Base-by-base conservation (phyloP, 2,329 filamentous ascomycete species). In the Cryphonectria carpinicola region DNA sequence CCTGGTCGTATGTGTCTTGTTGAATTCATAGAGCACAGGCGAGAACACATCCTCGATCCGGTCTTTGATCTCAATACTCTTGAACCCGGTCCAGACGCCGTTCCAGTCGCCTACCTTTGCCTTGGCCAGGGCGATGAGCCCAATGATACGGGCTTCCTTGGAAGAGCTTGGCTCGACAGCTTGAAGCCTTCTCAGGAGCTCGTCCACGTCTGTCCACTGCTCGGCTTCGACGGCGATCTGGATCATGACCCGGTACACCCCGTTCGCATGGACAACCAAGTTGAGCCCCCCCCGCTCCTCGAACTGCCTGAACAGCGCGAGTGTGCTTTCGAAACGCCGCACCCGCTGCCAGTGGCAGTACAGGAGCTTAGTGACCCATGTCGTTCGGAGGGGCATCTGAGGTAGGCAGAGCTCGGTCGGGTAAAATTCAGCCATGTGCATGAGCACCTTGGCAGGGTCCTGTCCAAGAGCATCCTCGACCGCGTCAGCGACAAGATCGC, bases 51-150 rank as follows among this genome's bases (percentile, higher is more conserved):
- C 73, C 25, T 78, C 76, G 37, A 56, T 61, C 69, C 72, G 65
- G 69, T 73, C 66, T 77, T 76, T 71, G 71, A 74, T 35, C 58
- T 73, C 71, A 76, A 80, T 78, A 2, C 64, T 68, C 63, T 73
- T 73, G 43, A 85, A 83, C 1, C 74, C 73, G 11, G 73, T 69
- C 49, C 79, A 75, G 3, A 84, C 83, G 0, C 74, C 79, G 4
- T 76, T 76, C 84, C 84, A 86, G 67, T 84, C 79, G 46, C 81
- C 83, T 14, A 71, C 68, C 66, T 78, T 79, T 22, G 84, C 84
- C 69, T 80, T 77, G 32, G 75, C 73, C 35, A 79, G 73, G 1
- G 81, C 80, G 54, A 84, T 76, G 14, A 79, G 76, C 2, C 79
- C 81, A 11, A 78, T 76, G 13, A 84, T 69, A n/a, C 77, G 74